phyloP scores from a whole-genome alignment of 139 green algal species.

The Deuterostichococcus epilithicus region DNA sequence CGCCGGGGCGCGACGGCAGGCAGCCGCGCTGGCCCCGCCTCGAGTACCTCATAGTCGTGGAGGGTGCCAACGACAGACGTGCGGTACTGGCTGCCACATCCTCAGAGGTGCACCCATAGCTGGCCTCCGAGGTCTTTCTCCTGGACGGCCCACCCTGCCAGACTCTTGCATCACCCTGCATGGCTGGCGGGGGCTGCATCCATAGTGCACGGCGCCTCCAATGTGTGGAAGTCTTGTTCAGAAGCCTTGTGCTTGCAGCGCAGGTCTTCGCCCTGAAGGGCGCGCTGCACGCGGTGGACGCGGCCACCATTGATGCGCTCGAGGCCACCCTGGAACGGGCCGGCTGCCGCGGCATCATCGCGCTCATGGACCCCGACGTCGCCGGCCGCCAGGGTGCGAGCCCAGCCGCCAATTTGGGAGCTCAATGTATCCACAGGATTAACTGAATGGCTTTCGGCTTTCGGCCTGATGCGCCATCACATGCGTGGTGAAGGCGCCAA shows the following conservation, averaged over 20 bases:
- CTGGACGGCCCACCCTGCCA: too few species aligned
- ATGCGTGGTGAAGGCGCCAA: too few species aligned
- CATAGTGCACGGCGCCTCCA: too few species aligned
- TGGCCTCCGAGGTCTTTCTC: too few species aligned
- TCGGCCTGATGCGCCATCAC: too few species aligned
- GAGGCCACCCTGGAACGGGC: not conserved
- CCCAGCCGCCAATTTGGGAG: not conserved
- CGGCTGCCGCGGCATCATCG: not conserved
- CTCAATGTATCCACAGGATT: not conserved
- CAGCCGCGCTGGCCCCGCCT: not conserved
- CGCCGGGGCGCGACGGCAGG: too few species aligned
- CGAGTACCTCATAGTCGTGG: not conserved
- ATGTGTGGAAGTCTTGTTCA: too few species aligned
- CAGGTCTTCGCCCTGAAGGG: too few species aligned
- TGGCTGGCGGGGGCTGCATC: too few species aligned
- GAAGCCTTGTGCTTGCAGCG: too few species aligned
- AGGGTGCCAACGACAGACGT: not conserved
- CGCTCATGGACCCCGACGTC: not conserved
- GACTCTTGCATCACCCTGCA: too few species aligned
- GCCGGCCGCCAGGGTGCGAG: not conserved
- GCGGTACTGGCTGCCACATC: not conserved
- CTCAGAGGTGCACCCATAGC: not conserved
- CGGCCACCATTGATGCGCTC: not conserved
- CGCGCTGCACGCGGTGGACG: not conserved
- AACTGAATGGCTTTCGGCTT: too few species aligned